These are phyloP conservation scores for Suaeda aralocaspica DNA, from an alignment of 148 eudicot genomes.

Conservation along the genomic window DNA sequence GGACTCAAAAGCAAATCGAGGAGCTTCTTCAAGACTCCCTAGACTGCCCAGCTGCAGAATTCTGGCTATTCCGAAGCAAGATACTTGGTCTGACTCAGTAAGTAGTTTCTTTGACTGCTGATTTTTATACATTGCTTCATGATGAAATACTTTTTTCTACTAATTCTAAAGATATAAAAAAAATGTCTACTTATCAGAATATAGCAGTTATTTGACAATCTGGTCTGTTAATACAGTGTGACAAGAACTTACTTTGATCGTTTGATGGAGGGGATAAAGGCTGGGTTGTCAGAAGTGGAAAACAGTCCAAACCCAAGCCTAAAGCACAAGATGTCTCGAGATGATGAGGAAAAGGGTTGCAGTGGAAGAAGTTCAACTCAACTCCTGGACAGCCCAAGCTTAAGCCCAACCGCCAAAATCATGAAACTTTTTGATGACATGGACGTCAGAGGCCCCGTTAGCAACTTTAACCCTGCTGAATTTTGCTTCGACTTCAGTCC, in stretches of 20 bases:
- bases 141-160: too few species aligned
- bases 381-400: too few species aligned
- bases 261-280: constrained; percentile 25
- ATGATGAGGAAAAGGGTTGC: background rate
- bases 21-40: too few species aligned
- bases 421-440: too few species aligned
- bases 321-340: background rate
- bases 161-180: too few species aligned
- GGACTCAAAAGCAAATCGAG: constrained; percentile 35
- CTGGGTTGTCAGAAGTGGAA: constrained; percentile 32
- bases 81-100: constrained; percentile 38
- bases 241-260: constrained; percentile 28
- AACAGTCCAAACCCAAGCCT: constrained; percentile 1
- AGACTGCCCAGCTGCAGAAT: constrained; percentile 3
- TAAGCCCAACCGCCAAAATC: too few species aligned
- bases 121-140: too few species aligned
- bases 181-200: too few species aligned
- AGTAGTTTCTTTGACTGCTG: background rate
- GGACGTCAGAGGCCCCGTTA: too few species aligned
- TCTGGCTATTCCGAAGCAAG: constrained; percentile 24
- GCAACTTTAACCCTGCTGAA: too few species aligned
- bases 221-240: constrained; percentile 15
- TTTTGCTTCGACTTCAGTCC: too few species aligned
- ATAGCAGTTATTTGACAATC: background rate
- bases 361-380: background rate